phyloP scores from a whole-genome alignment of 2,329 filamentous ascomycete species.

The Mycosphaerelloides madeirae region DNA sequence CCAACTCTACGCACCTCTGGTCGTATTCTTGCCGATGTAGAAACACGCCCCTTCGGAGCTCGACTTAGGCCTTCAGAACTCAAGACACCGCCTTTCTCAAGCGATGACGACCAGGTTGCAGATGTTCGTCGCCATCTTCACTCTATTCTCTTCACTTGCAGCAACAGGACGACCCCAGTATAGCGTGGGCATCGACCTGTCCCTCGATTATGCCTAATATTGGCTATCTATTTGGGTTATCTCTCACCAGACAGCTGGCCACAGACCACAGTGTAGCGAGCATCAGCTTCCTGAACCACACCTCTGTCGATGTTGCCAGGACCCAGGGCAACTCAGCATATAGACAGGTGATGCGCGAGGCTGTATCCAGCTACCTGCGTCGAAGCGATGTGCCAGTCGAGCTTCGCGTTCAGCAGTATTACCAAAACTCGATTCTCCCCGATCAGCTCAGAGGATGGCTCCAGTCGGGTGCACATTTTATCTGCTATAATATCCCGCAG shows the following conservation, averaged over 20 bases:
- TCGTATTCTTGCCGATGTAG: neutral
- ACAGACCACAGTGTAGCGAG: constrained; percentile 1
- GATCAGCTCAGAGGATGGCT: constrained; percentile 1
- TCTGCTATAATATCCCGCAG: constrained; percentile 3
- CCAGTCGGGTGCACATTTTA: neutral
- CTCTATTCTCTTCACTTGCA: neutral
- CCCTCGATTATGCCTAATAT: constrained; percentile 3
- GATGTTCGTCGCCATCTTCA: no score
- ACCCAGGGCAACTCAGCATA: constrained; percentile 3
- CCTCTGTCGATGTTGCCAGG: constrained; percentile 5
- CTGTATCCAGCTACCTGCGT: neutral
- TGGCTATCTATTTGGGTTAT: no score
- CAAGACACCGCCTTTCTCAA: no score
- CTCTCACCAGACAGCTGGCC: no score
- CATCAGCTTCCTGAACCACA: constrained; percentile 4
- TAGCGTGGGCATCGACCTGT: constrained; percentile 7
- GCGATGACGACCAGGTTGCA: no score
- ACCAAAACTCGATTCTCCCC: neutral
- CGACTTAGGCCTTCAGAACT: no score
- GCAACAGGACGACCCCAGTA: constrained; percentile 4
- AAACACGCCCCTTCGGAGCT: no score
- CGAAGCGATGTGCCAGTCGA: neutral
- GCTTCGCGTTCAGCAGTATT: neutral
- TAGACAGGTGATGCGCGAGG: constrained; percentile 4
- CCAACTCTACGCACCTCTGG: no score